Percentiles rank a stretch among this genome's conserved stretches.
Conservation (phyloP, 306 rosid species). For the Vicia faba region DNA sequence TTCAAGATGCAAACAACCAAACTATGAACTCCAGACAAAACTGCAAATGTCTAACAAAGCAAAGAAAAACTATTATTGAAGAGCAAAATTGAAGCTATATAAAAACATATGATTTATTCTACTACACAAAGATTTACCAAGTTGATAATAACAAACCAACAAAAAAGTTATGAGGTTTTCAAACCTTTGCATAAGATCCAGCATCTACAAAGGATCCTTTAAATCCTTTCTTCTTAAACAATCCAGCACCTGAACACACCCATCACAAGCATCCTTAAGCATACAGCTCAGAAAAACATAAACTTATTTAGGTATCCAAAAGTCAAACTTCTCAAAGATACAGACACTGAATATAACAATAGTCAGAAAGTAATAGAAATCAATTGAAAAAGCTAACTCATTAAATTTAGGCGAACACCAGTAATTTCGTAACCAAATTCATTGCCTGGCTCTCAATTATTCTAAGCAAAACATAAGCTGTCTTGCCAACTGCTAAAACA, state of each 20-base stretch:
- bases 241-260: conserved; percentile 73
- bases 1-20: conserved; percentile 91
- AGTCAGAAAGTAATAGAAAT: neutral
- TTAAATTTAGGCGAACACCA: conserved; percentile 13
- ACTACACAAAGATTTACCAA: neutral
- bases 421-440: conserved; percentile 2
- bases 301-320: neutral
- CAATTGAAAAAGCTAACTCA: neutral
- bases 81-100: neutral
- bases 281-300: conserved; percentile 13
- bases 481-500: neutral
- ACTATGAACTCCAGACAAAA: conserved; percentile 97
- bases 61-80: conserved; percentile 12
- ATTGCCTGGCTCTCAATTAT: conserved; percentile 18
- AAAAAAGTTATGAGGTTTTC: conserved; percentile 26
- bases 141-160: conserved; percentile 15
- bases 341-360: conserved; percentile 1
- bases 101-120: neutral
- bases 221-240: conserved; percentile 85
- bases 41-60: conserved; percentile 78
- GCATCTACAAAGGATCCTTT: conserved; percentile 92
- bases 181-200: conserved; percentile 85
- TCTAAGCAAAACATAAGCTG: neutral
- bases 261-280: conserved; percentile 35
- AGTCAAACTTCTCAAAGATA: conserved; percentile 12